phyloP scores from a whole-genome alignment of 2,329 filamentous ascomycete species.

The Ophidiomyces ophidiicola region DNA sequence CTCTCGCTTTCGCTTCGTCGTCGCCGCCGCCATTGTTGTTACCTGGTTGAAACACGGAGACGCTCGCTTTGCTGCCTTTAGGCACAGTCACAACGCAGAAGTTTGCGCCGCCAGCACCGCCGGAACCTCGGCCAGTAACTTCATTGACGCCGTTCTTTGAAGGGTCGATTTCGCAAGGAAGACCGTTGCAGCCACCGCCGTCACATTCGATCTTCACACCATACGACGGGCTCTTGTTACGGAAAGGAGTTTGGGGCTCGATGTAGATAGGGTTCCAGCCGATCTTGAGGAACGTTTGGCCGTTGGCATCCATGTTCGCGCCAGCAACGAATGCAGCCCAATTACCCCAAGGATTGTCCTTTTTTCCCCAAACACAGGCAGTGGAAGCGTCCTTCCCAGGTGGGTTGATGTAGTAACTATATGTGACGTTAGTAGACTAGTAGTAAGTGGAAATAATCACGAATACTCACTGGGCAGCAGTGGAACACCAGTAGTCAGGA shows the following conservation, averaged over 20 bases:
- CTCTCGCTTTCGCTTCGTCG: not conserved
- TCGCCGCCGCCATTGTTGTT: constrained; percentile 28
- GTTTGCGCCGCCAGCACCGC: constrained; percentile 53
- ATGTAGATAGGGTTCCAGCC: constrained; percentile 67
- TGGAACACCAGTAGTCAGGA: constrained; percentile 56
- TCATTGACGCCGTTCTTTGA: constrained; percentile 43
- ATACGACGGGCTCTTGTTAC: constrained; percentile 48
- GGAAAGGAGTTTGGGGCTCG: constrained; percentile 41
- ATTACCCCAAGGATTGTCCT: constrained; percentile 53
- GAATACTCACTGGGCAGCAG: constrained; percentile 57
- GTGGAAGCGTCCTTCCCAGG: constrained; percentile 49
- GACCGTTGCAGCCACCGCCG: constrained; percentile 53
- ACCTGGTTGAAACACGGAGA: constrained; percentile 47
- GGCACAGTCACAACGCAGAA: constrained; percentile 70
- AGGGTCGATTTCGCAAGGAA: constrained; percentile 63
- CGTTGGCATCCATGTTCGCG: constrained; percentile 54
- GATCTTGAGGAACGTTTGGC: constrained; percentile 61
- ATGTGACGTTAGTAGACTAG: constrained; percentile 14
- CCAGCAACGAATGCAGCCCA: constrained; percentile 68
- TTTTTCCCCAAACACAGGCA: constrained; percentile 61
- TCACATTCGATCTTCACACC: constrained; percentile 60
- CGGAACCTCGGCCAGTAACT: constrained; percentile 45
- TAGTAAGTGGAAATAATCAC: constrained; percentile 1
- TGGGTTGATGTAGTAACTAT: constrained; percentile 64
- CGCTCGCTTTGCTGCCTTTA: constrained; percentile 52